Percentiles rank a stretch among this genome's conserved stretches.
These are phyloP conservation scores for Nelumbo lutea DNA, from an alignment of 164 flowering plant genomes.

Conservation along the genomic window DNA sequence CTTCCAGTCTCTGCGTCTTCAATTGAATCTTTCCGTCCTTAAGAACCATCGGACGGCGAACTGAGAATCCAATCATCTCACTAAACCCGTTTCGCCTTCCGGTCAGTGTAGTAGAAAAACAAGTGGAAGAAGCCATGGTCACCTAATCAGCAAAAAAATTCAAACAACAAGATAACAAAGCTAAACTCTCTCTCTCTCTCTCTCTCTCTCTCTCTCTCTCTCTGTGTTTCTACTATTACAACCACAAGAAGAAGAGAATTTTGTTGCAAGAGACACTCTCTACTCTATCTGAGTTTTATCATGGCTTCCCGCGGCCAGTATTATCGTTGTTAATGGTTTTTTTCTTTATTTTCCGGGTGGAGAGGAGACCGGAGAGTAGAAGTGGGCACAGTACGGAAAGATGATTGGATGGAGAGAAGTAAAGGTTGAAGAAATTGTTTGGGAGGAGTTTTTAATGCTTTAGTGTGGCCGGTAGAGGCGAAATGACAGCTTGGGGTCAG, in stretches of 20 bases:
- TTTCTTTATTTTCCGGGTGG: not conserved
- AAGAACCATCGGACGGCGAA: slow-evolving; percentile 12
- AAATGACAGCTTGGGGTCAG: too few relatives aligned
- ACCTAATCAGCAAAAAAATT: not conserved
- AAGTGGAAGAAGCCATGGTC: slow-evolving; percentile 16
- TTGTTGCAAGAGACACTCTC: slow-evolving; percentile 14
- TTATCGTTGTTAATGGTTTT: not conserved
- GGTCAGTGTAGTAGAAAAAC: slow-evolving; percentile 11
- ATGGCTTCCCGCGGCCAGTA: not conserved
- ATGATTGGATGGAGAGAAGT: too few relatives aligned
- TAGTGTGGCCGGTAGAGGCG: too few relatives aligned
- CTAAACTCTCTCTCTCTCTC: not conserved
- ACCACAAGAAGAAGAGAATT: slow-evolving; percentile 7
- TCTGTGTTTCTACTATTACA: not conserved
- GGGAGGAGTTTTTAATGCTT: not conserved
- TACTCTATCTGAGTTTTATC: slow-evolving; percentile 16
- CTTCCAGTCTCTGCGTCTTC: slow-evolving; percentile 28
- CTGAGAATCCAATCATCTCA: slow-evolving; percentile 19
- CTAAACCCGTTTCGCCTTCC: slow-evolving; percentile 15
- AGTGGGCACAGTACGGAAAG: not conserved
- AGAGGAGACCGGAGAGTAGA: not conserved
- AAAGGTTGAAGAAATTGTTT: too few relatives aligned
- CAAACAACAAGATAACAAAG: not conserved
- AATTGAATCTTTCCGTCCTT: slow-evolving; percentile 10
- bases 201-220: not conserved